phyloP scores from a whole-genome alignment of 2,329 filamentous ascomycete species.

The Alternaria gaisen region DNA sequence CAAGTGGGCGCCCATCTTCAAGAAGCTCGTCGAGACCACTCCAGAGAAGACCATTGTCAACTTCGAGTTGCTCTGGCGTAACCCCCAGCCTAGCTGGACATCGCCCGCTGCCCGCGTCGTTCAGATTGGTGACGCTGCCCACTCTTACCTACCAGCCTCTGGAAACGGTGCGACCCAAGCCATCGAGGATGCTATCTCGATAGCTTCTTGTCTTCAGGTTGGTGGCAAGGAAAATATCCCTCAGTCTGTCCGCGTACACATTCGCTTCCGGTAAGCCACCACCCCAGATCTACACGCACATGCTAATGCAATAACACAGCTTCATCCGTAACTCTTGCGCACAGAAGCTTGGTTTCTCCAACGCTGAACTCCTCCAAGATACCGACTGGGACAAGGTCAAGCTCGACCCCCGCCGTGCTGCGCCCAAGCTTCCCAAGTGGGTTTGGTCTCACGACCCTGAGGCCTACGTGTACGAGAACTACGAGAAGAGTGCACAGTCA shows the following conservation, averaged over 20 bases:
- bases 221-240: conserved; percentile 53
- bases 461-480: conserved; percentile 56
- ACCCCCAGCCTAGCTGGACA: conserved; percentile 57
- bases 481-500: conserved; percentile 52
- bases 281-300: background rate
- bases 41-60: conserved; percentile 59
- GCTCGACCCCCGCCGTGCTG: conserved; percentile 54
- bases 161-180: conserved; percentile 59
- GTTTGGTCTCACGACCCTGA: conserved; percentile 58
- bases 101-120: conserved; percentile 55
- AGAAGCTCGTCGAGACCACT: conserved; percentile 55
- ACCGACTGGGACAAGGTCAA: conserved; percentile 61
- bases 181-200: conserved; percentile 58
- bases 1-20: conserved; percentile 58
- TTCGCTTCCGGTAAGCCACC: conserved; percentile 52
- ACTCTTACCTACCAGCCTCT: conserved; percentile 57
- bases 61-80: conserved; percentile 59
- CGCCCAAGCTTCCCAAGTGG: conserved; percentile 58
- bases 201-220: conserved; percentile 58
- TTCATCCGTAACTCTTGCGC: conserved; percentile 60
- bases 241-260: conserved; percentile 52
- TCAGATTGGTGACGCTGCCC: conserved; percentile 57
- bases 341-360: conserved; percentile 59
- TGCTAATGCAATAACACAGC: conserved; percentile 28
- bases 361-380: conserved; percentile 58